Evolutionary conservation across 345 rosid species (phyloP), one percentile per base, ranked within the genome.

Genomic region (Rhodamnia rubescens): DNA sequence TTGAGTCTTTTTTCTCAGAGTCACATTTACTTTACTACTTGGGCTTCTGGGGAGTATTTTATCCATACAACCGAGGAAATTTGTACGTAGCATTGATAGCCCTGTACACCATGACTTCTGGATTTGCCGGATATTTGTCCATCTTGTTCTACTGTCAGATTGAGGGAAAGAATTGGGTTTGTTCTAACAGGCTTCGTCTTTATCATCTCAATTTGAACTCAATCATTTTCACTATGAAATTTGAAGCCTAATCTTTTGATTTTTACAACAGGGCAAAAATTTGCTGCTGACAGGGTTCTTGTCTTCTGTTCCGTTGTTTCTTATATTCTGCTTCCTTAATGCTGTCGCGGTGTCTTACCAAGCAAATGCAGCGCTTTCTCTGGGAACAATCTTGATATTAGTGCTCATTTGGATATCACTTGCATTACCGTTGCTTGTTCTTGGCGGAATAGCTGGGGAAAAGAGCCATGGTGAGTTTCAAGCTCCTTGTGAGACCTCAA

Each of bases 381-480:
- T 95, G 32, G 97, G 97, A 61, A 94, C 97, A 29, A 95, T 96
- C 52, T 93, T 95, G 44, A 98, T 93, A 29, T 92, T 96, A 36
- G 89, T 92, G 82, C 92, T 96, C 26, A 96, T 96, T 86, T 95
- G 98, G 96, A 90, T 95, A 44, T 87, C 91, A 27, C 95, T 96
- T 61, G 94, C 98, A 29, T 90, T 96, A 5, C 98, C 98, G 5
- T 90, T 96, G 53, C 97, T 96, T 49, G 95, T 94, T 8, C 84
- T 95, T 88, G 98, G 98, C 87, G 98, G 97, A n/a, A 93, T 96
- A 86, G 95, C 97, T 4, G 98, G 98, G 44, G 94, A 94, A 87
- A 96, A 96, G 83, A 93, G 95, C 90, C 93, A 92, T 42, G 4
- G 50, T 7, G 98, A 96, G 92, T 96, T 95, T 87, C 96, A 95